phyloP scores from a whole-genome alignment of 192 early-diverging fungal genomes.

The Coemansia sp. region DNA sequence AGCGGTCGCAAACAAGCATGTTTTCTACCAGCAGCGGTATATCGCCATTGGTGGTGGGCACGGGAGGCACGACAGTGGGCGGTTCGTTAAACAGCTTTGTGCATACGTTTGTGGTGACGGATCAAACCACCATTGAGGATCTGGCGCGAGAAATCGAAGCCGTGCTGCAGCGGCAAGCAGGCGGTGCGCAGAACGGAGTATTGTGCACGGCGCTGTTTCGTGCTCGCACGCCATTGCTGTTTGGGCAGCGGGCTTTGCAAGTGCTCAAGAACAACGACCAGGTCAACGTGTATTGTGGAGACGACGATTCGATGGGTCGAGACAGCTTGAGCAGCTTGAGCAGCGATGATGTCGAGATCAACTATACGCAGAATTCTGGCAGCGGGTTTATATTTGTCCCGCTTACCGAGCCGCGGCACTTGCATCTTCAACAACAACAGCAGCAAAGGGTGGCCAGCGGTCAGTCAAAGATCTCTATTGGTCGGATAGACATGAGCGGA shows the following conservation, averaged over 20 bases:
- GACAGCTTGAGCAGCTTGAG: conserved; percentile 33
- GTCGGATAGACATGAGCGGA: conserved; percentile 8
- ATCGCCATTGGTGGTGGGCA: conserved; percentile 26
- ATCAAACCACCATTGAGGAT: conserved; percentile 25
- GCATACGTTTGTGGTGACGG: neutral
- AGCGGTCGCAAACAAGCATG: conserved; percentile 16
- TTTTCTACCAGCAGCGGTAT: conserved; percentile 10
- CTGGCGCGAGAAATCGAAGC: conserved; percentile 27
- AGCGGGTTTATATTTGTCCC: conserved; percentile 12
- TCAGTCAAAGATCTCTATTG: conserved; percentile 2
- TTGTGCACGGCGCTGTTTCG: conserved; percentile 53
- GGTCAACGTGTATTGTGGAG: conserved; percentile 44
- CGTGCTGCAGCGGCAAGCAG: neutral
- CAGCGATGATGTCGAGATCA: conserved; percentile 12
- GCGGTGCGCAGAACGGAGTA: conserved; percentile 1
- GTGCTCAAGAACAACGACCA: conserved; percentile 56
- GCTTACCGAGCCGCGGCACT: neutral
- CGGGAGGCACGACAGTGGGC: neutral
- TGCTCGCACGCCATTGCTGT: conserved; percentile 45
- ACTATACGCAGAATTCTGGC: conserved; percentile 5
- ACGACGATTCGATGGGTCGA: neutral
- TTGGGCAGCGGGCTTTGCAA: conserved; percentile 52
- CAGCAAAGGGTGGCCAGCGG: conserved; percentile 2
- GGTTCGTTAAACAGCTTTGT: neutral
- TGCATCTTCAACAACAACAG: neutral